Evolutionary conservation across 768 basidiomycete species (phyloP).

Genomic region (Mrakia frigida): DNA sequence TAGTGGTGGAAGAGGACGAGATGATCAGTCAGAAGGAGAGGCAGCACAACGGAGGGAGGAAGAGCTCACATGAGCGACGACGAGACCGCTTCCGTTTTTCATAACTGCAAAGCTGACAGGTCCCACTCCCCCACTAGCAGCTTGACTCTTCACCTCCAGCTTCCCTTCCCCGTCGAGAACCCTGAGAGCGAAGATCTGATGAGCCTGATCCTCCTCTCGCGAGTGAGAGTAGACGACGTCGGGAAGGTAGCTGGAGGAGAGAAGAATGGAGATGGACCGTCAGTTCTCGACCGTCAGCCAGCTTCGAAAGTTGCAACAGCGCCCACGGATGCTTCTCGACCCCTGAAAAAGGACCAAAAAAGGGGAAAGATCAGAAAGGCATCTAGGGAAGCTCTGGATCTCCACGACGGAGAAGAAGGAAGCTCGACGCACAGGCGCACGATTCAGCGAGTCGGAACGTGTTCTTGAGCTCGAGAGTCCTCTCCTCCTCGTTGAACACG

Average conservation of each 20-base stretch:
- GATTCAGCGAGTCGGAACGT: background rate
- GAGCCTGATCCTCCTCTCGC: background rate
- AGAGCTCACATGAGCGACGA: background rate
- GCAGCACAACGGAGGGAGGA: background rate
- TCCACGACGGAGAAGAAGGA: background rate
- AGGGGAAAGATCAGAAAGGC: background rate
- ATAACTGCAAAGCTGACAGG: background rate
- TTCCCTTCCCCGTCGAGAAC: background rate
- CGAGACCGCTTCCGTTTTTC: background rate
- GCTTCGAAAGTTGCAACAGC: background rate
- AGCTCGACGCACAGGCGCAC: background rate
- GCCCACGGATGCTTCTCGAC: background rate
- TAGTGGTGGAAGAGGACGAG: background rate
- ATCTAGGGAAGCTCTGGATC: background rate
- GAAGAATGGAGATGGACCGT: background rate
- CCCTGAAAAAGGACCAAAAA: background rate
- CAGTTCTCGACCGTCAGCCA: background rate
- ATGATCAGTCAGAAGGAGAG: background rate
- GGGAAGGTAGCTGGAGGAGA: background rate
- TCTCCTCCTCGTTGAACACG: background rate
- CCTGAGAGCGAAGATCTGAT: background rate
- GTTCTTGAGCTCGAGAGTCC: background rate
- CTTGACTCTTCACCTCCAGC: background rate
- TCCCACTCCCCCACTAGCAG: background rate
- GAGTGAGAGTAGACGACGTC: background rate